Percentiles rank a stretch among this genome's conserved stretches.
Evolutionary conservation across 495 filamentous ascomycete genomes (phyloP).

Genomic region (Aspergillus avenaceus): DNA sequence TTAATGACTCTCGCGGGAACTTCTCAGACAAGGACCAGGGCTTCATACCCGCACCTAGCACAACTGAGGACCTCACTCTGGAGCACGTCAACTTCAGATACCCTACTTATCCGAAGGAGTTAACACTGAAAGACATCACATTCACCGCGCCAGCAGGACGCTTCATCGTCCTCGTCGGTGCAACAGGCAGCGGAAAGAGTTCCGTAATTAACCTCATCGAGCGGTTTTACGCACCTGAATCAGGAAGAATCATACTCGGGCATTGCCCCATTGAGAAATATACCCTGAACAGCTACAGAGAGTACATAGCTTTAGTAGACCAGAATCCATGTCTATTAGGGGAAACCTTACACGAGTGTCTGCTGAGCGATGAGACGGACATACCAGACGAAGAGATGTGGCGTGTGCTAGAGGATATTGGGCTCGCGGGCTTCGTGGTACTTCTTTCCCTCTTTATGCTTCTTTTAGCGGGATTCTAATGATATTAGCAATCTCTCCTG

Average conservation of each 20-base stretch:
- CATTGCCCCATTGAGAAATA: constrained; percentile 43
- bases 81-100: constrained; percentile 6
- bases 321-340: constrained; percentile 45
- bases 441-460: not conserved
- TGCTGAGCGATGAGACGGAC: constrained; percentile 6
- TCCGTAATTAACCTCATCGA: constrained; percentile 40
- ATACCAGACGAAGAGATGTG: constrained; percentile 9
- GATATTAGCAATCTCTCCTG: constrained; percentile 4
- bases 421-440: constrained; percentile 3
- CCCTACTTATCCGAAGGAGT: not conserved
- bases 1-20: not conserved
- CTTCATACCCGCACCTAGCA: not conserved
- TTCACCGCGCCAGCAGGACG: constrained; percentile 39
- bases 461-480: not conserved
- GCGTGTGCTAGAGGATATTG: constrained; percentile 3
- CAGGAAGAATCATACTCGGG: constrained; percentile 49
- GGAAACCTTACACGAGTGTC: constrained; percentile 7
- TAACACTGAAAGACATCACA: constrained; percentile 1
- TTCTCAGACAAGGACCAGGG: not conserved
- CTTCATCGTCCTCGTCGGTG: constrained; percentile 41
- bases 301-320: constrained; percentile 51
- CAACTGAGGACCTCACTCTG: constrained; percentile 1
- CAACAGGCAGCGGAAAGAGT: constrained; percentile 60
- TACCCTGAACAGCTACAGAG: constrained; percentile 40
- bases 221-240: constrained; percentile 49